These are phyloP conservation scores for Colletotrichum theobromicola DNA, from an alignment of 2,329 filamentous ascomycete genomes.

Conservation along the genomic window DNA sequence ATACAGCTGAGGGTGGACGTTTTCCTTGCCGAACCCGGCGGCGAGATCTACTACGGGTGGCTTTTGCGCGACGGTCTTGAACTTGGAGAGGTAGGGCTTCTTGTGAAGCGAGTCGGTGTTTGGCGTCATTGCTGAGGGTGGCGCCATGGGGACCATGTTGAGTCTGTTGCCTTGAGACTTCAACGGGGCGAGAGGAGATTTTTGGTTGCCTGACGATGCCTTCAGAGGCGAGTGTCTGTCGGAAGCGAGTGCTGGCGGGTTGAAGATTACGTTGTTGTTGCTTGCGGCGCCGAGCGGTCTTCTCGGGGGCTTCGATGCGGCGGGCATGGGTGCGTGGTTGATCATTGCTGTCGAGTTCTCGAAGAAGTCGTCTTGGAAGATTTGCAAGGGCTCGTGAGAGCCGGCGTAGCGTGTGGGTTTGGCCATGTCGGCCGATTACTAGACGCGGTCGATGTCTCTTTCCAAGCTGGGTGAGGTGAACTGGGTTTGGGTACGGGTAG, in stretches of 20 bases:
- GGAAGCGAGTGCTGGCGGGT: constrained; percentile 60
- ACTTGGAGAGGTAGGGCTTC: constrained; percentile 65
- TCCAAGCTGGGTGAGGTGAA: neutral
- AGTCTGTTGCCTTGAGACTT: constrained; percentile 62
- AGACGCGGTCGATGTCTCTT: neutral
- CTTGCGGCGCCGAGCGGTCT: constrained; percentile 55
- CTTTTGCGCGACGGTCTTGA: constrained; percentile 62
- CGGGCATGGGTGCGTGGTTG: constrained; percentile 62
- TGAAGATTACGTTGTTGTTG: constrained; percentile 72
- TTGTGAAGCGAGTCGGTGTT: constrained; percentile 73
- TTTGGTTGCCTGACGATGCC: constrained; percentile 55
- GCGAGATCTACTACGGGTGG: constrained; percentile 46
- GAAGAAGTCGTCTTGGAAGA: constrained; percentile 58
- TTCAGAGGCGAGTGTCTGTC: constrained; percentile 75
- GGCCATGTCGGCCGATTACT: constrained; percentile 54
- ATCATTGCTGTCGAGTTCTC: constrained; percentile 52
- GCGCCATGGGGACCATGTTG: constrained; percentile 71
- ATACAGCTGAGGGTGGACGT: constrained; percentile 56
- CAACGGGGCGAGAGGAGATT: constrained; percentile 67
- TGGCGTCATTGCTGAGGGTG: constrained; percentile 59
- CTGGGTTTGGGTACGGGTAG: constrained; percentile 3
- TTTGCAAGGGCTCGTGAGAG: constrained; percentile 53
- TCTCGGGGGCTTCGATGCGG: constrained; percentile 50
- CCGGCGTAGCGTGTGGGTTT: constrained; percentile 52
- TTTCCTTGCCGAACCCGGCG: constrained; percentile 59